These are phyloP conservation scores for Xylariaceae sp. DNA, from an alignment of 2,329 filamentous ascomycete species.

Conservation along the genomic window DNA sequence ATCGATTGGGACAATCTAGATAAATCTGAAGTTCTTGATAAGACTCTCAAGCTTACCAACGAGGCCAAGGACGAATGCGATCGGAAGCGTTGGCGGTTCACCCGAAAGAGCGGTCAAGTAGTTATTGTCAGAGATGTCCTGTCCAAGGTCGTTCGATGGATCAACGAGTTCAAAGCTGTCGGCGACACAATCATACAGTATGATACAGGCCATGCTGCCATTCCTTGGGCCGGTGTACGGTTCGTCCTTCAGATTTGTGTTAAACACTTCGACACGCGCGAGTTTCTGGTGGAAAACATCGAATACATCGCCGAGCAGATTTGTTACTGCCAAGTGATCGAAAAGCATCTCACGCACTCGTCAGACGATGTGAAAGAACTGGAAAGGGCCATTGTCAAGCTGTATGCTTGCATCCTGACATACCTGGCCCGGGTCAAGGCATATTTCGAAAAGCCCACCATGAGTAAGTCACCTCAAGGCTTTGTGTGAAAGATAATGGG, in stretches of 20 bases:
- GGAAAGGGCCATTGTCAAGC: neutral
- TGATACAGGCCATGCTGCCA: neutral
- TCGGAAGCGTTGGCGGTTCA: neutral
- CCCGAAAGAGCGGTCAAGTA: neutral
- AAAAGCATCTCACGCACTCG: neutral
- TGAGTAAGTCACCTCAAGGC: neutral
- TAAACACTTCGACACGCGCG: neutral
- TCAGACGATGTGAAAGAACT: neutral
- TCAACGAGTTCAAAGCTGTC: neutral
- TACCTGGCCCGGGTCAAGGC: neutral
- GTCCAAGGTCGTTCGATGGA: neutral
- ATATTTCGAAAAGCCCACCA: neutral
- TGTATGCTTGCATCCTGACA: neutral
- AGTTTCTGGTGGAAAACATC: conserved; percentile 1
- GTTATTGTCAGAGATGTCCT: neutral
- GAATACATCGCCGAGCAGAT: neutral
- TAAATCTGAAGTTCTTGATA: neutral
- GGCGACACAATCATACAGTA: conserved; percentile 1
- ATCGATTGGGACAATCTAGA: neutral
- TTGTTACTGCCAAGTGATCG: neutral
- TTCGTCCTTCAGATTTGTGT: conserved; percentile 1
- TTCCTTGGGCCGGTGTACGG: conserved; percentile 6
- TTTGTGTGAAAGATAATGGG: neutral
- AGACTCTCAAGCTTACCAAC: neutral
- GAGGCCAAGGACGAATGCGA: neutral